Base-by-base conservation (phyloP, 768 basidiomycete genomes). In the Glaciozyma antarctica region DNA sequence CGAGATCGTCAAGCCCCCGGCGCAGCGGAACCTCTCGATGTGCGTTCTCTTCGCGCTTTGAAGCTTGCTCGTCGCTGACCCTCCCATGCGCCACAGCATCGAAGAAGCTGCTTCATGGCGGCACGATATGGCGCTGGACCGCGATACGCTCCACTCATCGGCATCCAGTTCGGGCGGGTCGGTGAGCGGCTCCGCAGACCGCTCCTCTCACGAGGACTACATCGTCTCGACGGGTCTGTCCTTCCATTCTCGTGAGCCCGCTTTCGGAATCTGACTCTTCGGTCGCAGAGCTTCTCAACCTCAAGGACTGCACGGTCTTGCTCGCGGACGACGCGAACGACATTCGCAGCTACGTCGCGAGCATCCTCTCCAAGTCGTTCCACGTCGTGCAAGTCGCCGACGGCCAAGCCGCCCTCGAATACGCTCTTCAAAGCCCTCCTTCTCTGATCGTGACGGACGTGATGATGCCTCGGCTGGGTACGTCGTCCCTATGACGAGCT, bases 261-360 rank as follows among this genome's bases (percentile, higher is more conserved):
- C 55, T 15, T 15, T 10, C 2, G 7, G 3, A 21, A 21, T 1
- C 30, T 28, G 16, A 28, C 34, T 3, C 55, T 43, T 8, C 55
- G 13, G 8, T 43, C 10, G n/a, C 63, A 28, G 68, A 69, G 19
- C 54, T 69, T 8, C 60, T 69, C 24, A 61, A 62, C 49, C 44
- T 69, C 24, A 61, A 61, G 65, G 59, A 66, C 45, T 43, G 65
- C 0, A 64, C 65, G 1, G 54, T 69, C 60, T 60, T 69, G 7
- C 62, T 70, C 48, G 62, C 65, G 17, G 69, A 70, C 54, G 69
- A 70, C 28, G 64, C 65, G 38, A 16, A 56, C 19, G 69, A 70
- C 28, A 58, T 70, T 3, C 56, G 69, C 10, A 21, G 44, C 24
- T 70, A 70, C 62, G 66, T 70, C 41, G 10, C 65, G 9, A 28